Evolutionary conservation across 2,329 filamentous ascomycete species (phyloP), one percentile per base, ranked within the genome.

Genomic region (Thermoascus crustaceus): DNA sequence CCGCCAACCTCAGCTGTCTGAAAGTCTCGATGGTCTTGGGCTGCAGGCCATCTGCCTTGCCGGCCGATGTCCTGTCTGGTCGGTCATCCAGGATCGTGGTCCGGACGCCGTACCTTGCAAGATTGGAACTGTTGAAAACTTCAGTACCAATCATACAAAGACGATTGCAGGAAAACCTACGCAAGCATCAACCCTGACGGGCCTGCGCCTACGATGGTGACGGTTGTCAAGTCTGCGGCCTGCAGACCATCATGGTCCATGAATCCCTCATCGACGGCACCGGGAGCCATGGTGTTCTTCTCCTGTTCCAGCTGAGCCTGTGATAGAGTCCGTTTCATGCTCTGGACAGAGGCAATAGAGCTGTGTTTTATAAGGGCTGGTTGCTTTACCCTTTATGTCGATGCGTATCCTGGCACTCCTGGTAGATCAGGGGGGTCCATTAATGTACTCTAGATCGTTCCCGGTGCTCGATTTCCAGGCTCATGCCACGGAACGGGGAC

Each of bases 21-120:
- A 85, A 73, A 0, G 82, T 86, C 63, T 86, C 82, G 48, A 87
- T 83, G 1, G 80, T 82, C 61, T 86, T 86, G 29, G 82, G 82
- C 50, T 86, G 82, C 34, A 86, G 65, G 25, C 82, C 82, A 55
- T 86, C 82, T 42, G 80, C 80, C 38, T 74, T 67, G 26, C 81
- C 81, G 6, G 78, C 79, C 4, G 75, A 68, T 1, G 82, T 87
- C 49, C 76, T 76, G 48, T 82, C 74, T 21, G 73, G 66, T 43
- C 81, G 66, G 52, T 85, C 79, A 60, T 86, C 82, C 32, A 85
- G 67, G 29, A 85, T 69, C 25, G 72, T 69, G 3, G 75, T 71
- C 37, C 75, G 75, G 48, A 85, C 75, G 9, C 80, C 81, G 48
- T 75, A 82, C 6, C 80, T 71, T 11, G 73, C 72, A 22, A 85